A percentile compares a stretch with the other conserved stretches of the same genome.
phyloP scores from a whole-genome alignment of 2,329 filamentous ascomycete genomes.

The Aspergillus puulaauensis region DNA sequence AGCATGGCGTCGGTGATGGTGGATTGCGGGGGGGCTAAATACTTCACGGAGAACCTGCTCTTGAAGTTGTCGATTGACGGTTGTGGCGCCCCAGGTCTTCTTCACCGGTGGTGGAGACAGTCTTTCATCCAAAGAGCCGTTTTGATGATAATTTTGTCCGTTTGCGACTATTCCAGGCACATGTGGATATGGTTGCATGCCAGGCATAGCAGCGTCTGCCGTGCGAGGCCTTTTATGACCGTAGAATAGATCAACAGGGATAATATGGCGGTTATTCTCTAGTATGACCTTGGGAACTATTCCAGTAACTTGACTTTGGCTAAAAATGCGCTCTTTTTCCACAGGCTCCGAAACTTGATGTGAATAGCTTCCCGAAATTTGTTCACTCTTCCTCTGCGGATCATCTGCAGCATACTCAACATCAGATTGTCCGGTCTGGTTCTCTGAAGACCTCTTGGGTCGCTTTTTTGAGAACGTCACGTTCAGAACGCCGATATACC shows the following conservation, averaged over 20 bases:
- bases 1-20: slow-evolving; percentile 70
- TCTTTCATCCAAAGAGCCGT: slow-evolving; percentile 14
- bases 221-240: slow-evolving; percentile 51
- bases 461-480: slow-evolving; percentile 89
- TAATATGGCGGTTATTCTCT: slow-evolving; percentile 89
- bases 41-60: slow-evolving; percentile 93
- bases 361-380: slow-evolving; percentile 12
- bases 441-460: slow-evolving; percentile 45
- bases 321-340: slow-evolving; percentile 56
- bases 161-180: slow-evolving; percentile 18
- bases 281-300: slow-evolving; percentile 88
- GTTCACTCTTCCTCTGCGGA: slow-evolving; percentile 14
- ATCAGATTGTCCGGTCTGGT: slow-evolving; percentile 19
- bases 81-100: slow-evolving; percentile 80
- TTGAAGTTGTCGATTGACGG: slow-evolving; percentile 80
- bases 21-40: slow-evolving; percentile 79
- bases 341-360: slow-evolving; percentile 15
- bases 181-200: slow-evolving; percentile 21
- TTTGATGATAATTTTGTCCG: slow-evolving; percentile 6
- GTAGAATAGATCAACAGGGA: slow-evolving; percentile 79
- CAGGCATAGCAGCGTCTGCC: slow-evolving; percentile 27
- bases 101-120: slow-evolving; percentile 35
- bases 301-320: slow-evolving; percentile 73
- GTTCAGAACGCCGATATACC: slow-evolving; percentile 95
- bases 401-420: slow-evolving; percentile 7